Percentiles rank a stretch among this genome's conserved stretches.
These are phyloP conservation scores for Cyclocybe aegerita DNA, from an alignment of 768 basidiomycete genomes.

Conservation along the genomic window DNA sequence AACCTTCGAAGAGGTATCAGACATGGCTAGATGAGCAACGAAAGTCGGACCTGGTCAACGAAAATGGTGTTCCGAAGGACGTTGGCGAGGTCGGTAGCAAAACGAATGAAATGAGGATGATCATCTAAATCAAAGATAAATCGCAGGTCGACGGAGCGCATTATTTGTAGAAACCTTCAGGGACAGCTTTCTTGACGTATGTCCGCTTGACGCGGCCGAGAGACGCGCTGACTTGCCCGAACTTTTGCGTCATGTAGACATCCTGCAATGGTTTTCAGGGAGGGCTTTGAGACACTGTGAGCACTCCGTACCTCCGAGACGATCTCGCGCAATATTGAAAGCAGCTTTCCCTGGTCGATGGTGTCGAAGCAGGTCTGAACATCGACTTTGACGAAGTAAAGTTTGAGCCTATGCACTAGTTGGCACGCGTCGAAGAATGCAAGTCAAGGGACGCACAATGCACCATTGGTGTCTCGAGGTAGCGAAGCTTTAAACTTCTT, in stretches of 20 bases:
- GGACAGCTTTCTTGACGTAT: slow-evolving; percentile 61
- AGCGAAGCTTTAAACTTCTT: slow-evolving; percentile 67
- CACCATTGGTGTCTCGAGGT: slow-evolving; percentile 36
- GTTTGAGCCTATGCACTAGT: slow-evolving; percentile 60
- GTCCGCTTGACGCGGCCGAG: slow-evolving; percentile 56
- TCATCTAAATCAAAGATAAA: slow-evolving; percentile 53
- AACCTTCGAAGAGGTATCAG: slow-evolving; percentile 22
- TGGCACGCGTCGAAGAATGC: background rate
- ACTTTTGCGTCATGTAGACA: slow-evolving; percentile 66
- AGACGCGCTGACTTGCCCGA: slow-evolving; percentile 61
- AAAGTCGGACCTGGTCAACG: slow-evolving; percentile 67
- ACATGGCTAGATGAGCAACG: background rate
- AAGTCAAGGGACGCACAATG: slow-evolving; percentile 40
- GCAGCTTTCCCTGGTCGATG: slow-evolving; percentile 83
- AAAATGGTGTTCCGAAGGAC: slow-evolving; percentile 77
- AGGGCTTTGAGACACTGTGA: background rate
- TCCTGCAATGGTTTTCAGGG: slow-evolving; percentile 46
- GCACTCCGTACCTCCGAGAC: slow-evolving; percentile 62
- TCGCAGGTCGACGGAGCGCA: background rate
- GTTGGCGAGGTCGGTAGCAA: slow-evolving; percentile 67
- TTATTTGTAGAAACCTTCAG: slow-evolving; percentile 48
- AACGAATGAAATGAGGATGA: slow-evolving; percentile 67
- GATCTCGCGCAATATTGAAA: slow-evolving; percentile 71
- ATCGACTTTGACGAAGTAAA: slow-evolving; percentile 97
- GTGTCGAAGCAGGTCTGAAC: slow-evolving; percentile 97